Evolutionary conservation across 805 yeast species (phyloP), one percentile per base, ranked within the genome.

Genomic region (Candida silvicultrix): DNA sequence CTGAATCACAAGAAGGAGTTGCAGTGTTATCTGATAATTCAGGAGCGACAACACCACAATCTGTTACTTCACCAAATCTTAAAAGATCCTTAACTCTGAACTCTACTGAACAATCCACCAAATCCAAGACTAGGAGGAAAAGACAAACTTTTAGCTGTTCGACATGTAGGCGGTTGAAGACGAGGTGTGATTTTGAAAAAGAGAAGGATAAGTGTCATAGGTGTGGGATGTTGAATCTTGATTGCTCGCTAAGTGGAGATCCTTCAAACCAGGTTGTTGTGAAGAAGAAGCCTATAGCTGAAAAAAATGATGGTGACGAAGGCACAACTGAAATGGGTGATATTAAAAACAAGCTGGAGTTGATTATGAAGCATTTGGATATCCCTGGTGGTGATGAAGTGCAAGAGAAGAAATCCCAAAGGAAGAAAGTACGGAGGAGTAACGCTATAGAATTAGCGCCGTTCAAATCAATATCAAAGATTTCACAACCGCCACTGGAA

Each of bases 111-210:
- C 45, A n/a, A n/a, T n/a, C n/a, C n/a, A n/a, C n/a, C 44, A 47
- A 34, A 49, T 57, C 44, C 15, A 54, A 45, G 22, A 57, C 59
- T 4, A 62, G 68, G 49, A 65, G 70, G 48, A 66, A 64, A 45
- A 61, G 73, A 45, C 72, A 60, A 49, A 68, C 66, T 0, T 69
- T 65, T 34, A 76, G 68, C 58, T 80, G 85, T 57, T 66, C 65
- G 14, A 65, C 69, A 15, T 80, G 85, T 50, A 65, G 83, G 14
- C 74, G 70, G 54, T 66, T 77, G 48, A 80, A 80, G 56, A 79
- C 84, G 2, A 67, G 82, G 47, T 80, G 85, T 57, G 81, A 75
- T 47, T 71, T 68, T 51, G 76, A 74, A 38, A 67, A 70, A 0
- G 54, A 62, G 2, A 55, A 58, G 12, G 69, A 68, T 5, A 70